Evolutionary conservation across 306 rosid species (phyloP).

Genomic region (Pachyrhizus erosus): DNA sequence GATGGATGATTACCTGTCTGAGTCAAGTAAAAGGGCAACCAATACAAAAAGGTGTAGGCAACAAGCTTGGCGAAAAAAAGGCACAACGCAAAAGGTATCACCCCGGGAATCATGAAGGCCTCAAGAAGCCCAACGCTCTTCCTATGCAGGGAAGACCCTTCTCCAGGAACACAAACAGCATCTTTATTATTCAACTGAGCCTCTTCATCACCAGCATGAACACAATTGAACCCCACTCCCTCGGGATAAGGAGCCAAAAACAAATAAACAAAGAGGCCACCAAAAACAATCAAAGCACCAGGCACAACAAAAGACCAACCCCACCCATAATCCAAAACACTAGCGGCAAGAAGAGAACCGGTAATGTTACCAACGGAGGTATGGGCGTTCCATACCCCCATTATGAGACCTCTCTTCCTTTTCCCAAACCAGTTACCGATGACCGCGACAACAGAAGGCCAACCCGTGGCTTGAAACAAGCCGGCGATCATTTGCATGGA

Average conservation of each 20-base stretch:
- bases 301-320: slow-evolving; percentile 83
- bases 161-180: background rate
- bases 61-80: slow-evolving; percentile 93
- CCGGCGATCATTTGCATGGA: slow-evolving; percentile 81
- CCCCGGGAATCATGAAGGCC: slow-evolving; percentile 84
- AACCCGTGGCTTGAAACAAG: slow-evolving; percentile 84
- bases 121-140: slow-evolving; percentile 67
- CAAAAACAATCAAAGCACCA: slow-evolving; percentile 56
- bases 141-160: slow-evolving; percentile 50
- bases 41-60: slow-evolving; percentile 81
- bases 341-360: slow-evolving; percentile 80
- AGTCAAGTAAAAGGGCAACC: slow-evolving; percentile 84
- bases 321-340: slow-evolving; percentile 85
- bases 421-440: slow-evolving; percentile 91
- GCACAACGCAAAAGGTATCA: slow-evolving; percentile 76
- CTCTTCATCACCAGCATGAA: slow-evolving; percentile 54
- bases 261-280: slow-evolving; percentile 67
- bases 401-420: slow-evolving; percentile 75
- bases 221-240: slow-evolving; percentile 57
- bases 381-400: slow-evolving; percentile 92
- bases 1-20: slow-evolving; percentile 62
- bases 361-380: slow-evolving; percentile 83
- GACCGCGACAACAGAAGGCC: slow-evolving; percentile 93
- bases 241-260: slow-evolving; percentile 78
- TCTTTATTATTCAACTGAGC: slow-evolving; percentile 28